Evolutionary conservation across 495 filamentous ascomycete genomes (phyloP).

Genomic region (Schizothecium vesticola): DNA sequence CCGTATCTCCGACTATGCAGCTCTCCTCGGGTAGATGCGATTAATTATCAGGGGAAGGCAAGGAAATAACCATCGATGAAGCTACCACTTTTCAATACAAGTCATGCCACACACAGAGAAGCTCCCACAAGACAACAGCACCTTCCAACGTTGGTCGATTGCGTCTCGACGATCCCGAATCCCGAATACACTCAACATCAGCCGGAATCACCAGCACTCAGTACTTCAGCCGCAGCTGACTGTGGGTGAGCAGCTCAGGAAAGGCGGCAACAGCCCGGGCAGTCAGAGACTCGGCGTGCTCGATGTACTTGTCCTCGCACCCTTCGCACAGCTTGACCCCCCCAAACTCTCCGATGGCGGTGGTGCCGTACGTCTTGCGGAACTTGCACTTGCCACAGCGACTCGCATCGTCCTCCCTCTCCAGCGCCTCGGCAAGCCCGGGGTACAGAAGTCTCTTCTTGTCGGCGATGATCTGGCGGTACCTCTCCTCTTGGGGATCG

Average conservation of each 20-base stretch:
- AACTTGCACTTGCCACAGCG: neutral
- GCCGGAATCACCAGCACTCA: too few species aligned
- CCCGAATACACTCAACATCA: neutral
- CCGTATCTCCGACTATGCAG: neutral
- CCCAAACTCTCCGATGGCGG: neutral
- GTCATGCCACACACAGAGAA: too few species aligned
- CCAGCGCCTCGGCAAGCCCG: conserved; percentile 15
- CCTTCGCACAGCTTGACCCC: neutral
- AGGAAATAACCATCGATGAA: too few species aligned
- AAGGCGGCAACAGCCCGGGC: neutral
- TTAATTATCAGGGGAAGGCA: neutral
- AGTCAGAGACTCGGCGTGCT: neutral
- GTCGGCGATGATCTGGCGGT: conserved; percentile 2
- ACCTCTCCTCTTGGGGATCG: neutral
- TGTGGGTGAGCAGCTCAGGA: neutral
- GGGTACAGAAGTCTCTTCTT: conserved; percentile 11
- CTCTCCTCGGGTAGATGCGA: neutral
- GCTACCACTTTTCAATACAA: too few species aligned
- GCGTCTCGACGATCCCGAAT: neutral
- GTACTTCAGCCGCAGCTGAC: too few species aligned
- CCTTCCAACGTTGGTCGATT: too few species aligned
- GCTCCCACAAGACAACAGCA: too few species aligned
- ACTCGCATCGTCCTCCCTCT: neutral
- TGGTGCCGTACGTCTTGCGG: neutral
- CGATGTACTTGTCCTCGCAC: neutral